These are phyloP conservation scores for Prunus mongolica DNA, from an alignment of 306 rosid species.

Conservation along the genomic window DNA sequence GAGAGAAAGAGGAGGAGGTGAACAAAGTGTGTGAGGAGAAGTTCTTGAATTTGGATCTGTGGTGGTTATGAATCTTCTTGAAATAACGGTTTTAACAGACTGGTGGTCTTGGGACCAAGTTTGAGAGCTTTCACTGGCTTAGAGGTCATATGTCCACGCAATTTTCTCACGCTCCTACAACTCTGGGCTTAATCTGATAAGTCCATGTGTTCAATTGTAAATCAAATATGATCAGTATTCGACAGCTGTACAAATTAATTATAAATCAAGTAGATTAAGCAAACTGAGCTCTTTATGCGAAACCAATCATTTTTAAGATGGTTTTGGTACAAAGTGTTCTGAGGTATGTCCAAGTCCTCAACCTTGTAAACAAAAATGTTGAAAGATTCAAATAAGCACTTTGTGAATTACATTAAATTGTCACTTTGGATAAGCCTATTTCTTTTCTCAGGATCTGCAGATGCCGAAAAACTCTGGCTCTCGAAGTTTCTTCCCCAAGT, in stretches of 20 bases:
- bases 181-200: not conserved
- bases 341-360: not conserved
- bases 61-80: not conserved
- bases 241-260: not conserved
- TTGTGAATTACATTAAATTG: not conserved
- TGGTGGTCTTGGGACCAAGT: not conserved
- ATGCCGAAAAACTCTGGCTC: not conserved
- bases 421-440: not conserved
- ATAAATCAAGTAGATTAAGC: not conserved
- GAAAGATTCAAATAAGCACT: not conserved
- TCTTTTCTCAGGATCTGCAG: not conserved
- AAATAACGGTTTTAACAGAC: constrained; percentile 12
- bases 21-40: not conserved
- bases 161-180: not conserved
- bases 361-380: not conserved
- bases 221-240: not conserved
- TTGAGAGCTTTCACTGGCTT: not conserved
- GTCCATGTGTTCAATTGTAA: not conserved
- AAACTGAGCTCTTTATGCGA: not conserved
- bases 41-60: not conserved
- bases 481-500: too few species aligned
- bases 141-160: not conserved
- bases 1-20: not conserved
- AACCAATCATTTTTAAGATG: not conserved
- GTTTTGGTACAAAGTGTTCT: not conserved